phyloP scores from a whole-genome alignment of 139 green algal species.

The Coelastrella sp. region DNA sequence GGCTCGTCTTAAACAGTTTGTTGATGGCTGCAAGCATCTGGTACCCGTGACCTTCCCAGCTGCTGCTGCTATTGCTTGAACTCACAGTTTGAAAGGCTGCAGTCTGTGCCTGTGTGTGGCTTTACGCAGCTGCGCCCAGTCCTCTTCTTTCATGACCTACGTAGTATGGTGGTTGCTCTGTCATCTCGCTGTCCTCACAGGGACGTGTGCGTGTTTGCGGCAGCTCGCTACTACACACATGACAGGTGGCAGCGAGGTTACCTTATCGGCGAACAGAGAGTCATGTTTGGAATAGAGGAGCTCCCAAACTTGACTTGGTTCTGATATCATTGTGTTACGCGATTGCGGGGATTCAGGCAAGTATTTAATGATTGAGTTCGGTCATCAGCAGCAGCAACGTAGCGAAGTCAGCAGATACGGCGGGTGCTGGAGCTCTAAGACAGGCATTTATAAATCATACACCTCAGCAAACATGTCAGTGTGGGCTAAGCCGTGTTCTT shows the following conservation, averaged over 20 bases:
- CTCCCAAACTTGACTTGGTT: constrained; percentile 29
- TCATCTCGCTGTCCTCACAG: no score
- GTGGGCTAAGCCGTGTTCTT: no score
- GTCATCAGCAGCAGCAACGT: no score
- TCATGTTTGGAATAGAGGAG: constrained; percentile 26
- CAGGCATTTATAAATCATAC: no score
- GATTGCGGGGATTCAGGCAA: no score
- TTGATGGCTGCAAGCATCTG: background rate
- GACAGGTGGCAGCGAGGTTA: background rate
- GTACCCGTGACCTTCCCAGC: background rate
- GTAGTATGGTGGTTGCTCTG: background rate
- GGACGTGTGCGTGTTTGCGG: background rate
- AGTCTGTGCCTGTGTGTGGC: constrained; percentile 17
- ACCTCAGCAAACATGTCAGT: no score
- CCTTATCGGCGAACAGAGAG: constrained; percentile 38
- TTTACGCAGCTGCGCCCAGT: constrained; percentile 17
- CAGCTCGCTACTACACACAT: background rate
- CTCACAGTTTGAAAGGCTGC: constrained; percentile 41
- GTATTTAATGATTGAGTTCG: no score
- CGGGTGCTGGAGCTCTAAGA: no score
- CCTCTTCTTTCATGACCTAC: constrained; percentile 42
- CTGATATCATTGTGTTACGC: background rate
- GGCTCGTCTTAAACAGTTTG: no score
- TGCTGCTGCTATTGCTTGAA: background rate
- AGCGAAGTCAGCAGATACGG: no score